phyloP scores from a whole-genome alignment of 495 filamentous ascomycete species.

The Terfezia boudieri region DNA sequence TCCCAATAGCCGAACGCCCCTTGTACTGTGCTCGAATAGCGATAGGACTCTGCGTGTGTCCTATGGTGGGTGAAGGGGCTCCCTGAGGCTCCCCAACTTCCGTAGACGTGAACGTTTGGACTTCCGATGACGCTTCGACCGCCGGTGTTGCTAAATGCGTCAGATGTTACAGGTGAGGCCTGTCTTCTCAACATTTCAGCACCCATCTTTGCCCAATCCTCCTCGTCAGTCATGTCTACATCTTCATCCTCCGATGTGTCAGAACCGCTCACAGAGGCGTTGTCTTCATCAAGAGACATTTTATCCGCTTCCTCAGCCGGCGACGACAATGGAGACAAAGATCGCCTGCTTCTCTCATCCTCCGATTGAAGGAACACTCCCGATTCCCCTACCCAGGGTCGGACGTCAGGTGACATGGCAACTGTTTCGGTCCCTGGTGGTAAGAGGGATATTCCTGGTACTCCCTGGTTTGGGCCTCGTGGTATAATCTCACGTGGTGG shows the following conservation, averaged over 20 bases:
- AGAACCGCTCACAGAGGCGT: conserved; percentile 45
- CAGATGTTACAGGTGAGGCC: conserved; percentile 14
- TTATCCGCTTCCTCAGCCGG: conserved; percentile 68
- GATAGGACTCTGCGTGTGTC: background rate
- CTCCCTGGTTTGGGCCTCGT: conserved; percentile 14
- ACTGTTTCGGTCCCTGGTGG: background rate
- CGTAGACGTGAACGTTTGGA: conserved; percentile 4
- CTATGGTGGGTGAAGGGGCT: background rate
- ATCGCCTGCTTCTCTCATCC: conserved; percentile 24
- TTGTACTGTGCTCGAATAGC: background rate
- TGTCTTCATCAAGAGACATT: conserved; percentile 74
- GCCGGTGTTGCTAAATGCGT: conserved; percentile 10
- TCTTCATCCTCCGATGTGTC: conserved; percentile 42
- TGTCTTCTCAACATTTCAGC: conserved; percentile 48
- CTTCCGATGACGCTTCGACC: conserved; percentile 6
- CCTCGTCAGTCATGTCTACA: conserved; percentile 79
- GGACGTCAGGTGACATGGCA: background rate
- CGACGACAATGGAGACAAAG: conserved; percentile 16
- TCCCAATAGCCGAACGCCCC: background rate
- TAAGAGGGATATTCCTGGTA: background rate
- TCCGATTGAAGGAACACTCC: conserved; percentile 47
- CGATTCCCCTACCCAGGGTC: conserved; percentile 31
- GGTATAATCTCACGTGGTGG: conserved; percentile 25
- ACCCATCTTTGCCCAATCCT: conserved; percentile 86
- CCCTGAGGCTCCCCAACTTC: conserved; percentile 1